Conservation (phyloP, 2,329 filamentous ascomycete genomes). For the Sporothrix schenckii region DNA sequence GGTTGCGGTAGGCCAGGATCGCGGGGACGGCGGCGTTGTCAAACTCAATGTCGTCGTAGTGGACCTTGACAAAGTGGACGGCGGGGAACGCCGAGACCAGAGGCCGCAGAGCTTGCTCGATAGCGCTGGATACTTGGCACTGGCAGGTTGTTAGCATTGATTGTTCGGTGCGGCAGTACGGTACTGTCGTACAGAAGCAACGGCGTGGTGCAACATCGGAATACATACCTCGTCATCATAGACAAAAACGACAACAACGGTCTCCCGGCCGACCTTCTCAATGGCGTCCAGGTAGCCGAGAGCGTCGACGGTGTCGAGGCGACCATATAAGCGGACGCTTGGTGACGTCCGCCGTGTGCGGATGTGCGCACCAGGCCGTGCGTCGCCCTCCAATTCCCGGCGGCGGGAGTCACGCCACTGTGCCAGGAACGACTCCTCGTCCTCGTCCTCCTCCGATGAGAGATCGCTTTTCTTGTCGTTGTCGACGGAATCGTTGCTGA, state of each 20-base stretch:
- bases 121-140: slow-evolving; percentile 76
- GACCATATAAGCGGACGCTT: slow-evolving; percentile 75
- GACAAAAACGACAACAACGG: slow-evolving; percentile 89
- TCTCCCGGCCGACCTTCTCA: slow-evolving; percentile 81
- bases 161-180: background rate
- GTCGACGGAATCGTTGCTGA: slow-evolving; percentile 41
- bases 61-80: slow-evolving; percentile 85
- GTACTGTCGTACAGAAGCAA: background rate
- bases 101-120: slow-evolving; percentile 76
- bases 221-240: slow-evolving; percentile 78
- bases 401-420: slow-evolving; percentile 83
- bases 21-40: slow-evolving; percentile 86
- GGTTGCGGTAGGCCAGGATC: slow-evolving; percentile 81
- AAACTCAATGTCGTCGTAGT: slow-evolving; percentile 92
- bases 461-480: slow-evolving; percentile 46
- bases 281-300: slow-evolving; percentile 94
- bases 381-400: slow-evolving; percentile 71
- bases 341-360: slow-evolving; percentile 73
- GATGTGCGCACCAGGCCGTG: slow-evolving; percentile 47
- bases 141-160: slow-evolving; percentile 45
- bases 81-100: slow-evolving; percentile 72
- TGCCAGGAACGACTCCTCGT: slow-evolving; percentile 79
- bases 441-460: slow-evolving; percentile 54
- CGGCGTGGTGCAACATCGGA: slow-evolving; percentile 9
- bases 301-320: slow-evolving; percentile 81